phyloP scores from a whole-genome alignment of 1,139 yeast species.

The Geotrichum restrictum region DNA sequence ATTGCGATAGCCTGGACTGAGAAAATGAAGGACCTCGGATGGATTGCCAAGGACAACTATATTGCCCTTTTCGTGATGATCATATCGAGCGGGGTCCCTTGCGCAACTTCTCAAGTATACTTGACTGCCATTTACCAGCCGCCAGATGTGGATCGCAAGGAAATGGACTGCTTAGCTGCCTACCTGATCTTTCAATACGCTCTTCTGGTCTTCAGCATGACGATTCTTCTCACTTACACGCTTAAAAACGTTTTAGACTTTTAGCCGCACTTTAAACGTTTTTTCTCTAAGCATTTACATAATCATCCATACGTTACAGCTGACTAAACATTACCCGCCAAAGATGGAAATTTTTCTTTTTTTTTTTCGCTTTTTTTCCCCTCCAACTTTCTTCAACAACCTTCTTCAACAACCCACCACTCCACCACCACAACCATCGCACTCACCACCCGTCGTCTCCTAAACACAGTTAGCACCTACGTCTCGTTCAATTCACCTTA shows the following conservation, averaged over 20 bases:
- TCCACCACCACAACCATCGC: background rate
- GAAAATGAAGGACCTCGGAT: constrained; percentile 46
- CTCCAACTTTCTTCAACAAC: too few species aligned
- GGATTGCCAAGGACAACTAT: constrained; percentile 53
- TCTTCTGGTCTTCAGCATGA: constrained; percentile 56
- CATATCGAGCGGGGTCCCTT: constrained; percentile 74
- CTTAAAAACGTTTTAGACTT: constrained; percentile 35
- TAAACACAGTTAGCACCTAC: background rate
- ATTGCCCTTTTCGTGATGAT: constrained; percentile 66
- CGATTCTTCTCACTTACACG: constrained; percentile 44
- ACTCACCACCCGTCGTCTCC: background rate
- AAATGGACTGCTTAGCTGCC: constrained; percentile 83
- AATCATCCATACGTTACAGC: background rate
- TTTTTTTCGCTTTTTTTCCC: background rate
- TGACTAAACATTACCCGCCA: background rate
- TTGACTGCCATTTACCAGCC: constrained; percentile 80
- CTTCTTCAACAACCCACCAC: background rate
- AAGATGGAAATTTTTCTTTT: background rate
- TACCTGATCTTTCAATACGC: constrained; percentile 66
- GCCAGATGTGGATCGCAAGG: constrained; percentile 51
- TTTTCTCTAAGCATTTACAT: background rate
- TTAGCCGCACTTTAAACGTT: background rate
- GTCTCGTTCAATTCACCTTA: background rate
- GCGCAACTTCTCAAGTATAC: constrained; percentile 80
- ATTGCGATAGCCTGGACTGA: constrained; percentile 58